A percentile compares a stretch with the other conserved stretches of the same genome.
phyloP scores from a whole-genome alignment of 768 basidiomycete genomes.

The Mycena belliarum region DNA sequence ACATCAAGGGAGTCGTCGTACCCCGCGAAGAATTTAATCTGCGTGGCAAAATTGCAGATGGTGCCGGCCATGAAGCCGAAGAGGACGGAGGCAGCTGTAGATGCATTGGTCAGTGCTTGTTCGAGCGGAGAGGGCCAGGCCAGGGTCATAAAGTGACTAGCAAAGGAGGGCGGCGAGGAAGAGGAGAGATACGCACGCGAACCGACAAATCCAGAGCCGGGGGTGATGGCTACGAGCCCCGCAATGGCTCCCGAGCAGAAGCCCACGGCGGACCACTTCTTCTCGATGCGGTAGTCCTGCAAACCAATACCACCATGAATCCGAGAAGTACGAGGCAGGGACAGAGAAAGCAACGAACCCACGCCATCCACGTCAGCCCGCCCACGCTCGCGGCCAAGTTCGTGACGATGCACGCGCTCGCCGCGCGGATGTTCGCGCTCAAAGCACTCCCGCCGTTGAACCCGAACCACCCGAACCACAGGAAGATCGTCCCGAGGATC shows the following conservation, averaged over 20 bases:
- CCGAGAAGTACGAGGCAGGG: background rate
- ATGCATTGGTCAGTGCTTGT: no score
- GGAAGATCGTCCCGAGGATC: constrained; percentile 77
- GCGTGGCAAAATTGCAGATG: constrained; percentile 90
- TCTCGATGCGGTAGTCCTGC: constrained; percentile 92
- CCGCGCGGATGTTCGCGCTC: constrained; percentile 83
- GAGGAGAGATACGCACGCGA: constrained; percentile 50
- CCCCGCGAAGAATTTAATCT: constrained; percentile 80
- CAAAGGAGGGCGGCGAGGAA: background rate
- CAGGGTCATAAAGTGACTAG: no score
- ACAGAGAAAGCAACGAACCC: constrained; percentile 45
- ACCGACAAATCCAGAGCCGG: constrained; percentile 82
- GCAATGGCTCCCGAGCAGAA: constrained; percentile 95
- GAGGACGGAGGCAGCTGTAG: constrained; percentile 73
- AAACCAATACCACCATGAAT: background rate
- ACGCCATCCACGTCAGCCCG: constrained; percentile 90
- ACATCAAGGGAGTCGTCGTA: constrained; percentile 86
- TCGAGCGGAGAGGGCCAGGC: no score
- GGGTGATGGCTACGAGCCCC: constrained; percentile 88
- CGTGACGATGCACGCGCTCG: constrained; percentile 89
- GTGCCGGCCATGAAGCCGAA: constrained; percentile 87
- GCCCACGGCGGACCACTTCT: constrained; percentile 91
- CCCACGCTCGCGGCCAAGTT: constrained; percentile 89
- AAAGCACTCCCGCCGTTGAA: constrained; percentile 95
- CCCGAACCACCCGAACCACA: constrained; percentile 93